phyloP scores from a whole-genome alignment of 148 eudicot species.

The Silene latifolia region DNA sequence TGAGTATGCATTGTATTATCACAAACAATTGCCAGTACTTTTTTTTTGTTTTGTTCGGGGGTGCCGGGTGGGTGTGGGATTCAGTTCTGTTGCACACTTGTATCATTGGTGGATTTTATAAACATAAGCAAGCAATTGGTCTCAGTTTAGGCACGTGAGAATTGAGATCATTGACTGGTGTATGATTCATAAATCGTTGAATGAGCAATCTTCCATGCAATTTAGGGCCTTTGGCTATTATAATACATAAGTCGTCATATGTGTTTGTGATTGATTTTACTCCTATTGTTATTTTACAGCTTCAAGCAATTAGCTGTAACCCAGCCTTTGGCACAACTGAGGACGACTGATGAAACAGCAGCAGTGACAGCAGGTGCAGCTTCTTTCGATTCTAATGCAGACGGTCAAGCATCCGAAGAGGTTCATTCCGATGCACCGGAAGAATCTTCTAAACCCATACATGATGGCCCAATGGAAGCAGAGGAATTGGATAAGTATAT shows the following conservation, averaged over 20 bases:
- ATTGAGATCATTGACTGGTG: background rate
- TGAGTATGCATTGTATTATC: background rate
- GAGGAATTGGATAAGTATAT: constrained; percentile 96
- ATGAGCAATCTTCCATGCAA: constrained; percentile 1
- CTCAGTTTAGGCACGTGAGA: background rate
- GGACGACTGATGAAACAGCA: constrained; percentile 66
- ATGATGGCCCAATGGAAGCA: constrained; percentile 60
- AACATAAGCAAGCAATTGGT: background rate
- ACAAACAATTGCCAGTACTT: background rate
- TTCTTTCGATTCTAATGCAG: constrained; percentile 32
- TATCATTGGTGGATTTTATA: constrained; percentile 3
- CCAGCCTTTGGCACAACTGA: constrained; percentile 78
- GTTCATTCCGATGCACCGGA: constrained; percentile 55
- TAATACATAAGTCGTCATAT: background rate
- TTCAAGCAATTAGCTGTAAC: constrained; percentile 91
- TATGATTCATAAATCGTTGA: background rate
- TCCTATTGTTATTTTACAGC: constrained; percentile 35
- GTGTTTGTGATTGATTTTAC: background rate
- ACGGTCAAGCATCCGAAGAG: constrained; percentile 55
- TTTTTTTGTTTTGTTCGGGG: background rate
- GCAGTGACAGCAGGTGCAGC: constrained; percentile 45
- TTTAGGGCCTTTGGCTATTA: background rate
- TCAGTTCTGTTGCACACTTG: background rate
- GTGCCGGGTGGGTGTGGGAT: background rate
- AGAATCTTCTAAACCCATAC: constrained; percentile 50